A percentile compares a stretch with the other conserved stretches of the same genome.
Evolutionary conservation across 768 basidiomycete genomes (phyloP).

Genomic region (Cystobasidium tubakii): DNA sequence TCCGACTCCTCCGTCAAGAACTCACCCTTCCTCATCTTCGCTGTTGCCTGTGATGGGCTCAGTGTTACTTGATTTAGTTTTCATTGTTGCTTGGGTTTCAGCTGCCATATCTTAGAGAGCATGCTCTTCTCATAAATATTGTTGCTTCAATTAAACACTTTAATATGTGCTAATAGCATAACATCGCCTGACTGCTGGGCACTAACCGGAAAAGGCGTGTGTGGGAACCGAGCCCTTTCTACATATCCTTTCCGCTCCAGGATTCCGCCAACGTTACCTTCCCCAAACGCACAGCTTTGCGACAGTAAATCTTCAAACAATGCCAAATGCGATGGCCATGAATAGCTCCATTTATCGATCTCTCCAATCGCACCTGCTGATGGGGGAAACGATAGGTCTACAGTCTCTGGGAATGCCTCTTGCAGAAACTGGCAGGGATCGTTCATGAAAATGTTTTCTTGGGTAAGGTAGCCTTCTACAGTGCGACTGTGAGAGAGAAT

Average conservation of each 20-base stretch:
- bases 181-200: slow-evolving; percentile 58
- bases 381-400: slow-evolving; percentile 61
- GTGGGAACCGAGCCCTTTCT: slow-evolving; percentile 62
- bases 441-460: slow-evolving; percentile 73
- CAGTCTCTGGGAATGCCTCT: slow-evolving; percentile 61
- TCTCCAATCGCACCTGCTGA: slow-evolving; percentile 40
- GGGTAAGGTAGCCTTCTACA: slow-evolving; percentile 62
- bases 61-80: too few species aligned
- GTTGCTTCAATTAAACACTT: too few species aligned
- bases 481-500: slow-evolving; percentile 52
- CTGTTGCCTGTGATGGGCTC: too few species aligned
- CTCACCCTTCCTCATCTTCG: too few species aligned
- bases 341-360: slow-evolving; percentile 57
- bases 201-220: slow-evolving; percentile 65
- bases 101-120: too few species aligned
- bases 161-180: slow-evolving; percentile 37
- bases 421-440: slow-evolving; percentile 64
- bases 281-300: slow-evolving; percentile 40
- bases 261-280: slow-evolving; percentile 54
- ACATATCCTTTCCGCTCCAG: slow-evolving; percentile 59
- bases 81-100: too few species aligned
- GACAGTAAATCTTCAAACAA: slow-evolving; percentile 72
- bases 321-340: slow-evolving; percentile 76
- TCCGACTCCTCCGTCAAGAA: too few species aligned
- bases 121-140: too few species aligned